phyloP scores from a whole-genome alignment of 306 rosid species.

The Vigna unguiculata region DNA sequence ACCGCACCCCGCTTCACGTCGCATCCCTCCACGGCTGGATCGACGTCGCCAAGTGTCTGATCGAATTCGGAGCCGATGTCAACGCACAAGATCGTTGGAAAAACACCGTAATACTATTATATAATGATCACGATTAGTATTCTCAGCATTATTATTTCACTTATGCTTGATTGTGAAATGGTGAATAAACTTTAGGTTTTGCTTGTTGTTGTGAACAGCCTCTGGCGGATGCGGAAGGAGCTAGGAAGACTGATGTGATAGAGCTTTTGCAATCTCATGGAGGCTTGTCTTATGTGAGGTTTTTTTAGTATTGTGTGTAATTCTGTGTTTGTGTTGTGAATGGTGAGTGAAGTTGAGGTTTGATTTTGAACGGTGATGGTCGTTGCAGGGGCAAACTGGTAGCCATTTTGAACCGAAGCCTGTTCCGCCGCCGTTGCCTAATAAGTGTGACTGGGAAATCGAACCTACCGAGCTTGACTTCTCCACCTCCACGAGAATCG shows the following conservation, averaged over 20 bases:
- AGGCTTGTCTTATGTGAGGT: constrained; percentile 90
- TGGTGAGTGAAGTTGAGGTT: background rate
- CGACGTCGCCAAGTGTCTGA: constrained; percentile 80
- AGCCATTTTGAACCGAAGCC: constrained; percentile 92
- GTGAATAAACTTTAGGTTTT: constrained; percentile 26
- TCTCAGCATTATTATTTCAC: no score
- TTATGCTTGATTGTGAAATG: background rate
- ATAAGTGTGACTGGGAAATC: constrained; percentile 99
- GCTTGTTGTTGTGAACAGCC: constrained; percentile 60
- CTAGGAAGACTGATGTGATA: constrained; percentile 64
- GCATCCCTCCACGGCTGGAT: constrained; percentile 96
- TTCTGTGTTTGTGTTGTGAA: background rate
- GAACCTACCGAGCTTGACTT: constrained; percentile 95
- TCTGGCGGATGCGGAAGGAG: constrained; percentile 99
- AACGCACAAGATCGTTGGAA: constrained; percentile 99
- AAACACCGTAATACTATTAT: constrained; percentile 64
- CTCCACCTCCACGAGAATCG: constrained; percentile 73
- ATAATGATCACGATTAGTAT: background rate
- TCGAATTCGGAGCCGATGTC: constrained; percentile 88
- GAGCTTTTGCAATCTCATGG: constrained; percentile 83
- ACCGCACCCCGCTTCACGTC: constrained; percentile 93
- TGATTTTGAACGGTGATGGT: constrained; percentile 48
- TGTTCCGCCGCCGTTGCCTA: constrained; percentile 88
- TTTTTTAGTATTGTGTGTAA: background rate
- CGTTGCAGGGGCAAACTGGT: constrained; percentile 90